Percentiles rank a stretch among this genome's conserved stretches.
These are phyloP conservation scores for Rubia peregrina DNA, from an alignment of 305 asterid genomes.

Conservation along the genomic window DNA sequence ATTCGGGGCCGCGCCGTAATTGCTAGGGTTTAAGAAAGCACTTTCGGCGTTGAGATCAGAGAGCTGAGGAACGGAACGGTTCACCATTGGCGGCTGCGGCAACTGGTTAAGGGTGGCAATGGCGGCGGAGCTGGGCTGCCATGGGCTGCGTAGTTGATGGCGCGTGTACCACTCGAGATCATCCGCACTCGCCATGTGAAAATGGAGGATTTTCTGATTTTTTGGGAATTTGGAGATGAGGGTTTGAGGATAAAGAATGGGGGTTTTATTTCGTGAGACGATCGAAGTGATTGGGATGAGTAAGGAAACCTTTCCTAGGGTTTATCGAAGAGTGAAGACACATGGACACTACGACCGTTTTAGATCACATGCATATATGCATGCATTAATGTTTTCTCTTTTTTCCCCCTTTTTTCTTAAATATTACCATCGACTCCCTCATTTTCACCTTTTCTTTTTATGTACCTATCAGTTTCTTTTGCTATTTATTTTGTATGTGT, in stretches of 20 bases:
- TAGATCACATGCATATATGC: slow-evolving; percentile 1
- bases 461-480: neutral
- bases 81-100: neutral
- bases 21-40: neutral
- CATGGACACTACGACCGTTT: neutral
- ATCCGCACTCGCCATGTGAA: neutral
- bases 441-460: neutral
- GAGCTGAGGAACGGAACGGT: neutral
- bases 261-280: neutral
- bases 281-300: neutral
- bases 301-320: neutral
- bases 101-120: neutral
- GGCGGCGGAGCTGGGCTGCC: neutral
- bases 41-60: neutral
- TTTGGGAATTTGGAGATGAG: neutral
- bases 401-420: neutral
- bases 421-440: neutral
- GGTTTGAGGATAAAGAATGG: neutral
- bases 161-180: neutral
- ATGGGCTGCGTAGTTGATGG: neutral
- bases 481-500: neutral
- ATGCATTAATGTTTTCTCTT: neutral
- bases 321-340: neutral
- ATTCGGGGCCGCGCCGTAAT: neutral
- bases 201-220: neutral